Conservation (phyloP, 768 basidiomycete species). For the Coprinopsis marcescibilis region DNA sequence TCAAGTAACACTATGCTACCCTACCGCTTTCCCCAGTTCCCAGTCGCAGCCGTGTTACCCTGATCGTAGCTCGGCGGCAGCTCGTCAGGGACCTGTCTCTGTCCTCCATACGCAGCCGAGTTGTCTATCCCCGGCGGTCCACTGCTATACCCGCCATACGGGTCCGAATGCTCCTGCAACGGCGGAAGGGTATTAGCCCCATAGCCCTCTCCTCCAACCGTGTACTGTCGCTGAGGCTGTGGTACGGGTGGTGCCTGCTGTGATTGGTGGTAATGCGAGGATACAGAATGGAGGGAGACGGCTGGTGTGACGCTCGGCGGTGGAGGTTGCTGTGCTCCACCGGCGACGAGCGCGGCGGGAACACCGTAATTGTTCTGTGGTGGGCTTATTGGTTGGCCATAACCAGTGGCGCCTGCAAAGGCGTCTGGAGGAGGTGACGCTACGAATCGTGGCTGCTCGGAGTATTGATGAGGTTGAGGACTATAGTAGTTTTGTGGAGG, state of each 20-base stretch:
- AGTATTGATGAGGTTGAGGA: constrained; percentile 35
- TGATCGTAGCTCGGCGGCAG: constrained; percentile 65
- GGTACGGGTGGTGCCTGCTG: constrained; percentile 17
- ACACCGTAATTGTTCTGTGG: not conserved
- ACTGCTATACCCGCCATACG: constrained; percentile 16
- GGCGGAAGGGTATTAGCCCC: constrained; percentile 40
- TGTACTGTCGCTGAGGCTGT: constrained; percentile 46
- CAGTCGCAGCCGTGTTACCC: constrained; percentile 40
- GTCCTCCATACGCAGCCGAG: constrained; percentile 18
- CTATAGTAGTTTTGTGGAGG: constrained; percentile 22
- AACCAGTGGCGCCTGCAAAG: too few relatives aligned
- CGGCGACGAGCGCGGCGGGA: constrained; percentile 7
- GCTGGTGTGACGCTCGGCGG: constrained; percentile 11
- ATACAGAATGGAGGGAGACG: constrained; percentile 12
- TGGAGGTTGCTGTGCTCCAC: constrained; percentile 13
- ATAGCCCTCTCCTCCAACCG: constrained; percentile 53
- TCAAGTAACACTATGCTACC: not conserved
- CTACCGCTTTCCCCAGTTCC: constrained; percentile 48
- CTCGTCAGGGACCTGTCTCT: constrained; percentile 37
- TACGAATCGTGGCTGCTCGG: constrained; percentile 10
- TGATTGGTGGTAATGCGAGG: constrained; percentile 23
- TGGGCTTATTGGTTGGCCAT: not conserved
- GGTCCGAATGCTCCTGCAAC: constrained; percentile 25
- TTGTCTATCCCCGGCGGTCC: constrained; percentile 39
- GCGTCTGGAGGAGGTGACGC: not conserved